Evolutionary conservation across 2,329 filamentous ascomycete genomes (phyloP).

Genomic region (Fusarium odoratissimum): DNA sequence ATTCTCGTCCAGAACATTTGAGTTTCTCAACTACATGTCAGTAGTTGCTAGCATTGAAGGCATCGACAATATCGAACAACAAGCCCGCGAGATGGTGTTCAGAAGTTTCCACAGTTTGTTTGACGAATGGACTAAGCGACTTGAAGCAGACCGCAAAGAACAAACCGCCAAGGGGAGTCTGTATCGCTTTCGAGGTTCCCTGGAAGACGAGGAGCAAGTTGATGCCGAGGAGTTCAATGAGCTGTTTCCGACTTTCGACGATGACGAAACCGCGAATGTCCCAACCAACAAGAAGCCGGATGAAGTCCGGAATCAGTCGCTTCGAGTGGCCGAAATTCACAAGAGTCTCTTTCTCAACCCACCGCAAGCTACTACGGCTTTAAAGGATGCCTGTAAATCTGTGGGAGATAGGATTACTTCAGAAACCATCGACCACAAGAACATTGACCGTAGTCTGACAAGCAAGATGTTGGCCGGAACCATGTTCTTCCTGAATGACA

Average conservation of each 20-base stretch:
- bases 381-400: conserved; percentile 58
- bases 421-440: conserved; percentile 45
- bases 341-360: conserved; percentile 61
- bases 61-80: conserved; percentile 52
- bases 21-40: conserved; percentile 55
- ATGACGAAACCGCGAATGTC: conserved; percentile 57
- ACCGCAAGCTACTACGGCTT: conserved; percentile 54
- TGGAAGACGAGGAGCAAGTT: conserved; percentile 79
- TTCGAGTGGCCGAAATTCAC: conserved; percentile 72
- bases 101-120: conserved; percentile 79
- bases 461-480: conserved; percentile 73
- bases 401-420: conserved; percentile 54
- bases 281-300: conserved; percentile 49
- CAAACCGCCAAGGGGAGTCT: conserved; percentile 79
- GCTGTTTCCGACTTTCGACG: conserved; percentile 83
- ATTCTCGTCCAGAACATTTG: conserved; percentile 51
- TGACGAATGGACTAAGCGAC: conserved; percentile 80
- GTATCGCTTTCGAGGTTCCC: conserved; percentile 84
- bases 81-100: conserved; percentile 67
- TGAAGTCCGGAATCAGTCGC: conserved; percentile 65
- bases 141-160: conserved; percentile 80
- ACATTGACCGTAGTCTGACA: conserved; percentile 54
- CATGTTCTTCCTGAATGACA: conserved; percentile 73
- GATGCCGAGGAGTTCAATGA: conserved; percentile 80
- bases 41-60: conserved; percentile 61